These are phyloP conservation scores for Myxozyma lipomycoides DNA, from an alignment of 805 yeast species.

Conservation along the genomic window DNA sequence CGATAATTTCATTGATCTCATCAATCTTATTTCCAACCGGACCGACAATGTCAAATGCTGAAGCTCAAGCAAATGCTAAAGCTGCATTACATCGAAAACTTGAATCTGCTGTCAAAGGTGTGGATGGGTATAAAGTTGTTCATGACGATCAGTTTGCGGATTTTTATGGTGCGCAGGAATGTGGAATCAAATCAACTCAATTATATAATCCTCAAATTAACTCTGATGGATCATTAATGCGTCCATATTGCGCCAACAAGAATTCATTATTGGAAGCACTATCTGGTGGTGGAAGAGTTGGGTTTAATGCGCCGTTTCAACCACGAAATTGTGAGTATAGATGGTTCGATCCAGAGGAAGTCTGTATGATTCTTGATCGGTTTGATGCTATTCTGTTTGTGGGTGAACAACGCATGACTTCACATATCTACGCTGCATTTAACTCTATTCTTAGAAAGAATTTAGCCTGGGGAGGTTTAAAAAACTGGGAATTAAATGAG, in stretches of 20 bases:
- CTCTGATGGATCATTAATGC: conserved; percentile 17
- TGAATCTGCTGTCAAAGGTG: conserved; percentile 18
- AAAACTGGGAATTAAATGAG: conserved; percentile 28
- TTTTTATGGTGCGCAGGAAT: conserved; percentile 27
- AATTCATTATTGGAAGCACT: conserved; percentile 16
- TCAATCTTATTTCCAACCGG: conserved; percentile 1
- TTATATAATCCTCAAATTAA: conserved; percentile 25
- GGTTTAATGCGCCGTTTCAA: conserved; percentile 15
- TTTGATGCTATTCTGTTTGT: conserved; percentile 25
- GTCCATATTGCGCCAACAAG: conserved; percentile 22
- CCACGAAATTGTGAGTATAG: conserved; percentile 26
- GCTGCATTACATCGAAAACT: conserved; percentile 16
- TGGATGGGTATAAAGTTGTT: conserved; percentile 21
- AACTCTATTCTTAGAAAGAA: conserved; percentile 27
- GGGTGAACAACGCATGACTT: conserved; percentile 26
- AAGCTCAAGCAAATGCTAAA: conserved; percentile 24
- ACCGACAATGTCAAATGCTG: conserved; percentile 14
- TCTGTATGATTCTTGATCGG: conserved; percentile 28
- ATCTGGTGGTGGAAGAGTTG: conserved; percentile 17
- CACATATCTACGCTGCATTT: conserved; percentile 25
- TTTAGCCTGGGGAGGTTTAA: conserved; percentile 27
- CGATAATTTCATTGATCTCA: conserved; percentile 14
- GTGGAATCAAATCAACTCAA: conserved; percentile 15
- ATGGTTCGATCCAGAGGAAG: conserved; percentile 27
- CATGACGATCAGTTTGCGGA: conserved; percentile 17